phyloP scores from a whole-genome alignment of 2,329 filamentous ascomycete species.

The Verticillium tricorpus region DNA sequence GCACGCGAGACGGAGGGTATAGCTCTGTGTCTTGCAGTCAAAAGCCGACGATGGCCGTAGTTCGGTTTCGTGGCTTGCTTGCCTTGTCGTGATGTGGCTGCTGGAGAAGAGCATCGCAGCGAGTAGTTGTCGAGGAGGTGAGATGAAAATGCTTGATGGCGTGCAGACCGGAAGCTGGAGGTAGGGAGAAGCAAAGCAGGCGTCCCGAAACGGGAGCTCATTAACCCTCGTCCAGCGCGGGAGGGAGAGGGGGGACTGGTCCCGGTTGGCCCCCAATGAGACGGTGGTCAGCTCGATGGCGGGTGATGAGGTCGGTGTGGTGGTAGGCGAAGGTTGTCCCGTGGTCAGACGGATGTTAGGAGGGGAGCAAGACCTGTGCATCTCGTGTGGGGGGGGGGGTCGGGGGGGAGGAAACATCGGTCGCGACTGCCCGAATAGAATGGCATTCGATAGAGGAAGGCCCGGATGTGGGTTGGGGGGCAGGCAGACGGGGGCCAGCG shows the following conservation, averaged over 20 bases:
- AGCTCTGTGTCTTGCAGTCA: too few species aligned
- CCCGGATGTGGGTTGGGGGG: neutral
- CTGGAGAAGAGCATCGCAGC: neutral
- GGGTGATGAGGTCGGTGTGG: neutral
- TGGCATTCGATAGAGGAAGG: neutral
- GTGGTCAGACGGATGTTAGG: neutral
- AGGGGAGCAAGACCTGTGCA: constrained; percentile 2
- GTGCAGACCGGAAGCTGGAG: neutral
- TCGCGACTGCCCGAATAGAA: neutral
- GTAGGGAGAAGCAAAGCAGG: neutral
- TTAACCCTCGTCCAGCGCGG: neutral
- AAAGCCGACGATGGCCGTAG: too few species aligned
- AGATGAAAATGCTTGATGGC: neutral
- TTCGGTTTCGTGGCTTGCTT: too few species aligned
- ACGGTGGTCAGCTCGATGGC: neutral
- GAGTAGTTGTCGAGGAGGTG: neutral
- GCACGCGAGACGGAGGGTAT: too few species aligned
- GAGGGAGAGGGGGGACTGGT: neutral
- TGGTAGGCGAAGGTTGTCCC: constrained; percentile 2
- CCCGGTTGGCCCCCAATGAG: neutral
- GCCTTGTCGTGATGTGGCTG: neutral
- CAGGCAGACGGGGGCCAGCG: neutral
- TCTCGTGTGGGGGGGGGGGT: too few species aligned
- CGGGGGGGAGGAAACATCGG: neutral
- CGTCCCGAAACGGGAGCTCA: neutral